Conservation (phyloP, 2,329 filamentous ascomycete genomes). For the Tolypocladium pustulatum region DNA sequence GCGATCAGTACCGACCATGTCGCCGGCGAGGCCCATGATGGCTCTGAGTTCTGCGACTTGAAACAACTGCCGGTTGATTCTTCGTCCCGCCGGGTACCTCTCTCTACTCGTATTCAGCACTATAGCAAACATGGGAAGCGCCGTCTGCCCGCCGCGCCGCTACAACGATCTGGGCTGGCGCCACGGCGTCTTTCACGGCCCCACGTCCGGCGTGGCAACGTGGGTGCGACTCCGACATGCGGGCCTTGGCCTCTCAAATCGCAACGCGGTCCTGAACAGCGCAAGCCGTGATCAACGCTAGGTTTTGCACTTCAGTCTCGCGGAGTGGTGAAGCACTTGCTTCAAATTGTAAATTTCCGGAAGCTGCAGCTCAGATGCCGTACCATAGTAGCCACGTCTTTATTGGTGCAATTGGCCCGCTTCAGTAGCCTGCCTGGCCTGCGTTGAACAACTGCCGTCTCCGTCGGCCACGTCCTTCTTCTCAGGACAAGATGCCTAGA, state of each 20-base stretch:
- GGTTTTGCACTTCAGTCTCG: too few relatives aligned
- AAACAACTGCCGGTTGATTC: neutral
- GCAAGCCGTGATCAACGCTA: neutral
- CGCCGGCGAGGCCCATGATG: too few relatives aligned
- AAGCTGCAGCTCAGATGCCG: too few relatives aligned
- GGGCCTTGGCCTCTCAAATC: neutral
- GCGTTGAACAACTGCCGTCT: too few relatives aligned
- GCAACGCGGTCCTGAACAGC: neutral
- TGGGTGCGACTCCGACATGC: neutral
- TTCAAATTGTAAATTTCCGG: too few relatives aligned
- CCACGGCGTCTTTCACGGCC: neutral
- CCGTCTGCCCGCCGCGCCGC: neutral
- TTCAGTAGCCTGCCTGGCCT: too few relatives aligned
- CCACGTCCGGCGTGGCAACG: neutral
- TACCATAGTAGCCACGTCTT: too few relatives aligned
- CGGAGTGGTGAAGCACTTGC: too few relatives aligned
- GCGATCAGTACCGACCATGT: neutral
- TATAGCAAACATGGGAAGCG: too few relatives aligned
- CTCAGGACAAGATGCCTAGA: too few relatives aligned
- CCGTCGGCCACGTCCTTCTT: too few relatives aligned
- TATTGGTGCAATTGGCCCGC: too few relatives aligned
- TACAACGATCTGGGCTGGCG: neutral
- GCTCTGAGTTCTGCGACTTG: neutral
- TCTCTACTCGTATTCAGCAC: neutral
- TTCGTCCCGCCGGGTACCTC: neutral